These are phyloP conservation scores for Silene uniflora DNA, from an alignment of 148 eudicot species.

Conservation along the genomic window DNA sequence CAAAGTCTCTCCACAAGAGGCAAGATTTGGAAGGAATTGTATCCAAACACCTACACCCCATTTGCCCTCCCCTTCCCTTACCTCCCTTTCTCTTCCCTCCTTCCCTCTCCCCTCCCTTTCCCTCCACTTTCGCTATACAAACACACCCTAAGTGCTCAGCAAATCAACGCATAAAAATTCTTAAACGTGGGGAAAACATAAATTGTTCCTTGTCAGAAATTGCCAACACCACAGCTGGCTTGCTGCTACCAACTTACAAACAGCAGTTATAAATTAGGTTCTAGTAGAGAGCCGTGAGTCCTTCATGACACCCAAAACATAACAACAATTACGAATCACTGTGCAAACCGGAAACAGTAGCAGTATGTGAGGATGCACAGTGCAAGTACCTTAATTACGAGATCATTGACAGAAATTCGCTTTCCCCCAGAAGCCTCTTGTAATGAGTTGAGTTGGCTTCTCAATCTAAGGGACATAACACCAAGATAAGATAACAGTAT, in stretches of 20 bases:
- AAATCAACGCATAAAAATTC: neutral
- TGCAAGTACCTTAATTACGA: conserved; percentile 79
- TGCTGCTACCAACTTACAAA: neutral
- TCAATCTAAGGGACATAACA: conserved; percentile 40
- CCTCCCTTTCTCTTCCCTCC: too few relatives aligned
- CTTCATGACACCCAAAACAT: neutral
- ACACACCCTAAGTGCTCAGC: neutral
- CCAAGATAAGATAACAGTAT: conserved; percentile 6
- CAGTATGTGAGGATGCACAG: neutral
- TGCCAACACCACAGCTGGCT: neutral
- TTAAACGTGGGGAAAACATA: neutral
- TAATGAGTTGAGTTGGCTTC: conserved; percentile 60
- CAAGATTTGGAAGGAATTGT: too few relatives aligned
- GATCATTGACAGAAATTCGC: conserved; percentile 85
- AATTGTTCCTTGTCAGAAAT: neutral
- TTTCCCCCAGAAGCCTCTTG: conserved; percentile 98
- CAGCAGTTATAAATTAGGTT: neutral
- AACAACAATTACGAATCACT: neutral
- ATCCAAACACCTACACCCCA: too few relatives aligned
- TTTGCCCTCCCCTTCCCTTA: too few relatives aligned
- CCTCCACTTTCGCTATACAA: too few relatives aligned
- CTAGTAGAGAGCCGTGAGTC: neutral
- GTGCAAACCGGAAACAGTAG: neutral
- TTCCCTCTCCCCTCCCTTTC: too few relatives aligned
- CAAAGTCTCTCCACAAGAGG: too few relatives aligned